These are phyloP conservation scores for Phaseolus lunatus DNA, from an alignment of 306 rosid species.

Conservation along the genomic window DNA sequence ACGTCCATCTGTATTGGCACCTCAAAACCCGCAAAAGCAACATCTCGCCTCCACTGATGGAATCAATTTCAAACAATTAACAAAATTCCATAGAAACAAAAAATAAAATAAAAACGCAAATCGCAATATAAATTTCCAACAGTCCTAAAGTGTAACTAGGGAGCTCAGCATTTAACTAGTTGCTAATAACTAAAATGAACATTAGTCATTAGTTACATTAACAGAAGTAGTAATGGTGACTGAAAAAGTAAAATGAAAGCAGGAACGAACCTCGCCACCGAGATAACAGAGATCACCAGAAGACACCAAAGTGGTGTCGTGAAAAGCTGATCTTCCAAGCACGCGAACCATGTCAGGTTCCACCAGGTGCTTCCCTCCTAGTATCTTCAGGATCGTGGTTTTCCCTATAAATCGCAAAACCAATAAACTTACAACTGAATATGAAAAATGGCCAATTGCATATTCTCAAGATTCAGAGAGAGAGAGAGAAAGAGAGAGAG, in stretches of 20 bases:
- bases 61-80: background rate
- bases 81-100: no score
- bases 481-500: background rate
- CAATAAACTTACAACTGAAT: background rate
- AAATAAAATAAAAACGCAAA: no score
- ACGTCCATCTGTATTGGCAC: conserved; percentile 91
- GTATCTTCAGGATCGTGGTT: conserved; percentile 82
- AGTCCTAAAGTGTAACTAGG: background rate
- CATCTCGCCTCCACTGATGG: conserved; percentile 91
- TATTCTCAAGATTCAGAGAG: background rate
- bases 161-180: background rate
- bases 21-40: conserved; percentile 94
- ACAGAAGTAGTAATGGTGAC: background rate
- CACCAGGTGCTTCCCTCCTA: conserved; percentile 96
- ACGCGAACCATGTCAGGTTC: conserved; percentile 90
- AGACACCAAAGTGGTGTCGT: conserved; percentile 70
- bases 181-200: no score
- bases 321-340: conserved; percentile 93
- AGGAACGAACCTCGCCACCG: conserved; percentile 75
- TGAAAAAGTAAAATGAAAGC: background rate
- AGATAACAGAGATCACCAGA: conserved; percentile 91
- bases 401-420: conserved; percentile 54
- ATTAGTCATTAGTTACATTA: background rate
- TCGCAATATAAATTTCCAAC: background rate
- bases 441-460: background rate